Evolutionary conservation across 1,139 yeast genomes (phyloP).

Genomic region (Saccharomycopsis phalli): DNA sequence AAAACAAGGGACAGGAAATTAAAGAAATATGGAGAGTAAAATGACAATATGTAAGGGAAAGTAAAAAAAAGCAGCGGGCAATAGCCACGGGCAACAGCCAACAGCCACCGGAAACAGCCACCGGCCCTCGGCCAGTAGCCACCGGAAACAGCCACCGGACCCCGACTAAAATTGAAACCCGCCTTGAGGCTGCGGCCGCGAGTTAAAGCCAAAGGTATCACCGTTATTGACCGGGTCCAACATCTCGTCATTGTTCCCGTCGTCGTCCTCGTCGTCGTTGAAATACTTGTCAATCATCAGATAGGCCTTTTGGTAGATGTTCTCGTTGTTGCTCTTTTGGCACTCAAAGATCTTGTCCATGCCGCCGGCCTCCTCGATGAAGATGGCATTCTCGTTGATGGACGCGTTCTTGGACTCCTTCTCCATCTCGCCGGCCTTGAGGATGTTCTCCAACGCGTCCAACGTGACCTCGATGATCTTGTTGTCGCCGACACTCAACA

Average conservation of each 20-base stretch:
- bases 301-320: constrained; percentile 86
- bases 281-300: constrained; percentile 85
- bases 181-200: constrained; percentile 37
- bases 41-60: too few relatives aligned
- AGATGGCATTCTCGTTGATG: constrained; percentile 80
- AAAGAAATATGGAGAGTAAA: constrained; percentile 1
- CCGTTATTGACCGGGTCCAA: constrained; percentile 79
- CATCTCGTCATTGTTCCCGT: constrained; percentile 31
- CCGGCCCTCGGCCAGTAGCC: neutral
- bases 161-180: constrained; percentile 43
- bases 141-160: neutral
- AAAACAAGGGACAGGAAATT: constrained; percentile 1
- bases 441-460: constrained; percentile 89
- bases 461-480: constrained; percentile 90
- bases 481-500: constrained; percentile 78
- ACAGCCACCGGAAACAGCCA: neutral
- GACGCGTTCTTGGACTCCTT: constrained; percentile 64
- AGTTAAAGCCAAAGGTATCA: constrained; percentile 83
- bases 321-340: constrained; percentile 86
- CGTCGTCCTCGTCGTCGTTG: constrained; percentile 74
- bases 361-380: constrained; percentile 96
- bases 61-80: constrained; percentile 2
- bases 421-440: constrained; percentile 90
- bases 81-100: too few relatives aligned
- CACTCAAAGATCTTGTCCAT: constrained; percentile 93